Percentiles rank a stretch among this genome's conserved stretches.
Evolutionary conservation across 495 filamentous ascomycete genomes (phyloP).

Genomic region (Xylaria flabelliformis): DNA sequence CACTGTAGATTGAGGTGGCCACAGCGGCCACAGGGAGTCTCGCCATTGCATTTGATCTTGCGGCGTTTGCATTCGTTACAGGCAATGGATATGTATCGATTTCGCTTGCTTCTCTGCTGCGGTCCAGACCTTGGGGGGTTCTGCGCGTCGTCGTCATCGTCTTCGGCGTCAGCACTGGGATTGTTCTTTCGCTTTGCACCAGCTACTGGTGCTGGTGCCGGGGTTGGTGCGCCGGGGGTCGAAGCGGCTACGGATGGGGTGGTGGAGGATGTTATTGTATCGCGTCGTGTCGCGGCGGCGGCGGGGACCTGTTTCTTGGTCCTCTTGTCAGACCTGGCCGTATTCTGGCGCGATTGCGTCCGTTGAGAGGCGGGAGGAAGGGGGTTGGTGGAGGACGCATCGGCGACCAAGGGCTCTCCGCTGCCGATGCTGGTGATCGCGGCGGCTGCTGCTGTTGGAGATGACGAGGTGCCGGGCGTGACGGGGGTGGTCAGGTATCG

Average conservation of each 20-base stretch:
- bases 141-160: slow-evolving; percentile 23
- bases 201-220: slow-evolving; percentile 30
- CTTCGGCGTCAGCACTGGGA: slow-evolving; percentile 47
- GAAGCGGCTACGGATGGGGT: slow-evolving; percentile 12
- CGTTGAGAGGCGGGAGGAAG: slow-evolving; percentile 5
- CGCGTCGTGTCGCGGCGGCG: background rate
- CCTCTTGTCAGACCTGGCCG: slow-evolving; percentile 11
- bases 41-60: slow-evolving; percentile 93
- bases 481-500: slow-evolving; percentile 48
- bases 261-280: slow-evolving; percentile 10
- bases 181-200: slow-evolving; percentile 51
- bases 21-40: slow-evolving; percentile 82
- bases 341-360: slow-evolving; percentile 16
- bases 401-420: background rate
- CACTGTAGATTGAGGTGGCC: slow-evolving; percentile 82
- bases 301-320: slow-evolving; percentile 14
- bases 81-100: slow-evolving; percentile 86
- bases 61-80: slow-evolving; percentile 89
- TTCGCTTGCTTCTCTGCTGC: slow-evolving; percentile 67
- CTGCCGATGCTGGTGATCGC: background rate
- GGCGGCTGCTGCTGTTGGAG: slow-evolving; percentile 3
- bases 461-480: background rate
- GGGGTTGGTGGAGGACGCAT: background rate
- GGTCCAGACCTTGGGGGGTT: slow-evolving; percentile 12
- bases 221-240: slow-evolving; percentile 1